Percentiles rank a stretch among this genome's conserved stretches.
Evolutionary conservation across 805 yeast genomes (phyloP).

Genomic region (Maudiozyma bulderi): DNA sequence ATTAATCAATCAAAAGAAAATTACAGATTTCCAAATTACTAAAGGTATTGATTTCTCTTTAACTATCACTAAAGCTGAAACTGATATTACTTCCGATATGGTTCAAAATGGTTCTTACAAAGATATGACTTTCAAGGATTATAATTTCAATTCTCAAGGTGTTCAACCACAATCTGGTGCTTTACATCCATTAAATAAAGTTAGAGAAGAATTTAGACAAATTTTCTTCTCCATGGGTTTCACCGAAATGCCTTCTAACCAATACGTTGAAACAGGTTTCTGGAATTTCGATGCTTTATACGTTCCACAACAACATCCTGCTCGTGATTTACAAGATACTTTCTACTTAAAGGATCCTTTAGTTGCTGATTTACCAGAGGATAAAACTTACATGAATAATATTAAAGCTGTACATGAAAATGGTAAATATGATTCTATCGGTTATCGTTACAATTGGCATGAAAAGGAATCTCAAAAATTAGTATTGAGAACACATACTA

Average conservation of each 20-base stretch:
- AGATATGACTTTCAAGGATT: slow-evolving; percentile 78
- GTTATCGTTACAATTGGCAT: slow-evolving; percentile 97
- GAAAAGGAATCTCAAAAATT: slow-evolving; percentile 81
- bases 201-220: slow-evolving; percentile 94
- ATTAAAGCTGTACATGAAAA: slow-evolving; percentile 77
- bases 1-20: slow-evolving; percentile 60
- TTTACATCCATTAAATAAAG: slow-evolving; percentile 91
- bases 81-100: slow-evolving; percentile 95
- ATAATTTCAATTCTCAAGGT: slow-evolving; percentile 95
- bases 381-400: slow-evolving; percentile 65
- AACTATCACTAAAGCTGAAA: slow-evolving; percentile 71
- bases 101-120: slow-evolving; percentile 74
- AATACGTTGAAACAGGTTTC: slow-evolving; percentile 95
- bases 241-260: slow-evolving; percentile 98
- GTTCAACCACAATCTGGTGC: slow-evolving; percentile 81
- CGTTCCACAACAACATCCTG: slow-evolving; percentile 99
- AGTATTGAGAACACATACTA: slow-evolving; percentile 95
- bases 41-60: slow-evolving; percentile 83
- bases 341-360: slow-evolving; percentile 93
- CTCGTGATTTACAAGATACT: slow-evolving; percentile 97
- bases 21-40: slow-evolving; percentile 59
- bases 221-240: slow-evolving; percentile 97
- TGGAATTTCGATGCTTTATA: slow-evolving; percentile 96
- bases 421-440: slow-evolving; percentile 90
- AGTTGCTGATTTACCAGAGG: slow-evolving; percentile 73